phyloP scores from a whole-genome alignment of 169 alveolate genomes.

The Plasmodium reichenowi region DNA sequence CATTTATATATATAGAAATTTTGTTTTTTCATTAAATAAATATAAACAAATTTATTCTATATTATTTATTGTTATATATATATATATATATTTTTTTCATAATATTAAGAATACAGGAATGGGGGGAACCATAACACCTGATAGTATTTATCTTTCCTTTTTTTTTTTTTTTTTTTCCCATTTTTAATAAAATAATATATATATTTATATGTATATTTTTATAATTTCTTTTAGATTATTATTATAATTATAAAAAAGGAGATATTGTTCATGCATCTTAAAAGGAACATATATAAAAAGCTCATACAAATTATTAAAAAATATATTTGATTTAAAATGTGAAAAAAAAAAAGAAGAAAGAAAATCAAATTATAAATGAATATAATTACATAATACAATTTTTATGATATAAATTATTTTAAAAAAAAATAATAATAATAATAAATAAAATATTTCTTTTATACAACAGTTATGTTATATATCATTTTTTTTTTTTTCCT shows the following conservation, averaged over 20 bases:
- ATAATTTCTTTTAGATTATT: constrained; percentile 29
- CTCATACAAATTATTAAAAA: background rate
- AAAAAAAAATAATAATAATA: too few relatives aligned
- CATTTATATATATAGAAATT: background rate
- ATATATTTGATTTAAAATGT: background rate
- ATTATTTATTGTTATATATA: too few relatives aligned
- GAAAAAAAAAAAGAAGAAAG: too few relatives aligned
- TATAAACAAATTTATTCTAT: too few relatives aligned
- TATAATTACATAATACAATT: too few relatives aligned
- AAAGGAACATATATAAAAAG: background rate
- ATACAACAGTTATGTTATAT: too few relatives aligned
- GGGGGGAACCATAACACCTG: constrained; percentile 60
- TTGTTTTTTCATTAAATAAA: background rate
- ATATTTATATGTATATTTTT: background rate
- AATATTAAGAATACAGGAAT: background rate
- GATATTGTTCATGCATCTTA: constrained; percentile 27
- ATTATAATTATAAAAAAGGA: constrained; percentile 56
- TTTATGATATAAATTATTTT: too few relatives aligned
- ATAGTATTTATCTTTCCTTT: constrained; percentile 5
- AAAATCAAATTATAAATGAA: too few relatives aligned
- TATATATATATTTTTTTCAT: background rate
- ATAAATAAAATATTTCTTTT: too few relatives aligned
- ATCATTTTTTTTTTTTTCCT: too few relatives aligned
- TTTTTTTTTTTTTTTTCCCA: background rate
- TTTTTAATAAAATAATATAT: background rate